Evolutionary conservation across 495 filamentous ascomycete genomes (phyloP).

Genomic region (Hypoxylon subgilvum): DNA sequence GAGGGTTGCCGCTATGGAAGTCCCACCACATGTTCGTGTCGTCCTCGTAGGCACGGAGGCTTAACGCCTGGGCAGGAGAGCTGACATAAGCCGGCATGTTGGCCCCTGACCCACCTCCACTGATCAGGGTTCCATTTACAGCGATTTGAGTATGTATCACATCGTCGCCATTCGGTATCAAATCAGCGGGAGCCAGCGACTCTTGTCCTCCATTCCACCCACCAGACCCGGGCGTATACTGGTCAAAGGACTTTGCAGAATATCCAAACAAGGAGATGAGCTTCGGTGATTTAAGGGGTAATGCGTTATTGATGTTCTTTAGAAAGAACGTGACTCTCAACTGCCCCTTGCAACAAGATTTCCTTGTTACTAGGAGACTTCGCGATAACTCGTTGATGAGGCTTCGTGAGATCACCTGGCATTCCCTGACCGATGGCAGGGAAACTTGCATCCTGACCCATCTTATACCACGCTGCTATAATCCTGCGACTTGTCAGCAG

Average conservation of each 20-base stretch:
- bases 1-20: constrained; percentile 46
- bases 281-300: constrained; percentile 60
- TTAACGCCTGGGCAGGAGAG: constrained; percentile 65
- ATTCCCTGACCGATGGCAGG: constrained; percentile 54
- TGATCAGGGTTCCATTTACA: constrained; percentile 60
- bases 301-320: constrained; percentile 62
- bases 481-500: constrained; percentile 54
- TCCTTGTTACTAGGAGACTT: constrained; percentile 50
- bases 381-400: constrained; percentile 60
- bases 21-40: constrained; percentile 60
- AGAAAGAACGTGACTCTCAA: constrained; percentile 66
- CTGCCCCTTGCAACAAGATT: constrained; percentile 52
- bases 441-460: constrained; percentile 60
- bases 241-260: constrained; percentile 52
- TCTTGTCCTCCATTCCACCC: constrained; percentile 38
- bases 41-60: constrained; percentile 59
- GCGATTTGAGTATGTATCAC: constrained; percentile 45
- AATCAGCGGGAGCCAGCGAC: constrained; percentile 51
- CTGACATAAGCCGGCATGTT: constrained; percentile 60
- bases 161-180: constrained; percentile 23
- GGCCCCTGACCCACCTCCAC: constrained; percentile 66
- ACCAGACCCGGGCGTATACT: constrained; percentile 40
- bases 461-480: constrained; percentile 62
- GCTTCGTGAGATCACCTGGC: constrained; percentile 56
- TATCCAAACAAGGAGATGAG: constrained; percentile 60